These are phyloP conservation scores for Amanita phalloides DNA, from an alignment of 768 basidiomycete species.

Conservation along the genomic window DNA sequence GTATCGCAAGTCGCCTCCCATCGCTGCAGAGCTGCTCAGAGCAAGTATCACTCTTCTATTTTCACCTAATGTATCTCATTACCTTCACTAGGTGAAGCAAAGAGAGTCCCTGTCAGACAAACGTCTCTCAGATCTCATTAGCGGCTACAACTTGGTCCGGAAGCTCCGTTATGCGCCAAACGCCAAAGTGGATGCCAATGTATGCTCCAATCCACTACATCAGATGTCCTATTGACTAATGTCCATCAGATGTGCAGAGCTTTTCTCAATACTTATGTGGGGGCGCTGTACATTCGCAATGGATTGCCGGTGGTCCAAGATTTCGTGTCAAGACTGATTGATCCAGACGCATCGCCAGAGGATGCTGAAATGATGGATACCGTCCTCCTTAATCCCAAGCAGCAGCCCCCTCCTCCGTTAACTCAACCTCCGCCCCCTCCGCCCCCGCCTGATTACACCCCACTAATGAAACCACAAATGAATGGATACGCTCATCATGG, in stretches of 20 bases:
- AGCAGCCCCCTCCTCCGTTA: constrained; percentile 9
- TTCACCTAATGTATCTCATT: constrained; percentile 1
- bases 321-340: constrained; percentile 52
- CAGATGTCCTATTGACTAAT: background rate
- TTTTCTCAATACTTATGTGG: constrained; percentile 52
- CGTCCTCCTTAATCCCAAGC: background rate
- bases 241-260: constrained; percentile 16
- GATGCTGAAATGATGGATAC: constrained; percentile 8
- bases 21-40: constrained; percentile 29
- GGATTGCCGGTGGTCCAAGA: constrained; percentile 36
- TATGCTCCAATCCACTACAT: background rate
- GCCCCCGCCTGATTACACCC: constrained; percentile 20
- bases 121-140: background rate
- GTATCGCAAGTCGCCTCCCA: constrained; percentile 33
- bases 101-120: constrained; percentile 2
- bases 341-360: constrained; percentile 23
- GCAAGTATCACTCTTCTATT: constrained; percentile 21
- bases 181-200: constrained; percentile 20
- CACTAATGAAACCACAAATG: too few relatives aligned
- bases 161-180: constrained; percentile 40
- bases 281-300: constrained; percentile 51
- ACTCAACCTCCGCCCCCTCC: constrained; percentile 11
- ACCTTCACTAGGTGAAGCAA: background rate
- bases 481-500: too few relatives aligned
- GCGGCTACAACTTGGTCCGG: constrained; percentile 34